phyloP scores from a whole-genome alignment of 2,329 filamentous ascomycete species.

The Venturia carpophila region DNA sequence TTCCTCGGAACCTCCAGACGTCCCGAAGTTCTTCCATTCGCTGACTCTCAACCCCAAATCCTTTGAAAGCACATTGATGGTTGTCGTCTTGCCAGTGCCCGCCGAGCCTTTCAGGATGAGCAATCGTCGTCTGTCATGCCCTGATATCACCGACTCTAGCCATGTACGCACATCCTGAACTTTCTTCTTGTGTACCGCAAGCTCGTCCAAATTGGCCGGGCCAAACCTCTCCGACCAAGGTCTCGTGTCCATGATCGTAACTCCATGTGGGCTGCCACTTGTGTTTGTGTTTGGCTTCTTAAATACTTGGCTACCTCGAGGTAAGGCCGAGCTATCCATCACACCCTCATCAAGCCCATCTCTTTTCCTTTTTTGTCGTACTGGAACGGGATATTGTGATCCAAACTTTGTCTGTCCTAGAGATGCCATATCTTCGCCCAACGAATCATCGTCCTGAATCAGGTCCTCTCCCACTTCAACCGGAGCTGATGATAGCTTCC shows the following conservation, averaged over 20 bases:
- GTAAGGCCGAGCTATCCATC: slow-evolving; percentile 2
- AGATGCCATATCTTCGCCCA: slow-evolving; percentile 23
- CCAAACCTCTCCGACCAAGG: slow-evolving; percentile 87
- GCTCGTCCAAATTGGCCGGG: slow-evolving; percentile 66
- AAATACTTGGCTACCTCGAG: slow-evolving; percentile 14
- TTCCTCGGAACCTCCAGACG: slow-evolving; percentile 50
- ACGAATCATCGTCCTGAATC: slow-evolving; percentile 31
- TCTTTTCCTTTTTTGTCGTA: slow-evolving; percentile 17
- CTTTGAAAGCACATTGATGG: slow-evolving; percentile 66
- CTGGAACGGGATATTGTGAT: slow-evolving; percentile 6
- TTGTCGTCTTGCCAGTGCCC: slow-evolving; percentile 88
- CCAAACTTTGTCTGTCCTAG: slow-evolving; percentile 16
- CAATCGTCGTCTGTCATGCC: slow-evolving; percentile 55
- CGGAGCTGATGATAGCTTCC: slow-evolving; percentile 23
- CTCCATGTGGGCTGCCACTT: neutral
- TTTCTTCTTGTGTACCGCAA: slow-evolving; percentile 93
- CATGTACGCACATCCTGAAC: slow-evolving; percentile 77
- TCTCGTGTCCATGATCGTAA: slow-evolving; percentile 46
- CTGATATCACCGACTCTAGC: slow-evolving; percentile 66
- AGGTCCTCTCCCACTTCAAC: slow-evolving; percentile 29
- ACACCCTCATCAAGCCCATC: neutral
- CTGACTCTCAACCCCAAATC: slow-evolving; percentile 70
- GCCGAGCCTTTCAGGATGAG: slow-evolving; percentile 84
- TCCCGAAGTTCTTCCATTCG: slow-evolving; percentile 83
- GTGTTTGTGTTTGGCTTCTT: slow-evolving; percentile 7